These are phyloP conservation scores for Didymella sp. DNA, from an alignment of 2,329 filamentous ascomycete species.

Conservation along the genomic window DNA sequence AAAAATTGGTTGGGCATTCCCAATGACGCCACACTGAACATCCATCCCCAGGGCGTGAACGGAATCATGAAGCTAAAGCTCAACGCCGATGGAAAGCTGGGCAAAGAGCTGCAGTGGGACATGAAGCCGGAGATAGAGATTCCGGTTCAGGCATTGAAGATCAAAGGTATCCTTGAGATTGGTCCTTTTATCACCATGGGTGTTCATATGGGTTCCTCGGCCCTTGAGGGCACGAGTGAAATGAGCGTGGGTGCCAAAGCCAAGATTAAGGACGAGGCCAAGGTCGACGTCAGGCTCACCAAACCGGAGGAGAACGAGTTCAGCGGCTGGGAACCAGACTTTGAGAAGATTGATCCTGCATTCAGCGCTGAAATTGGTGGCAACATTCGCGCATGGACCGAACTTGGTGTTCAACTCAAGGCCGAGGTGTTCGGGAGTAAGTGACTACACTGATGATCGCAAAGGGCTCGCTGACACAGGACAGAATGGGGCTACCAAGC, in stretches of 20 bases:
- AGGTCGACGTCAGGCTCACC: conserved; percentile 20
- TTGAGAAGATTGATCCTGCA: conserved; percentile 28
- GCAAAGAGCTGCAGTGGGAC: conserved; percentile 29
- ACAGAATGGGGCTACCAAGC: conserved; percentile 33
- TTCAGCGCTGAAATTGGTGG: conserved; percentile 30
- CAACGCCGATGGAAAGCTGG: conserved; percentile 28
- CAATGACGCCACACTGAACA: conserved; percentile 22
- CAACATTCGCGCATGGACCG: conserved; percentile 28
- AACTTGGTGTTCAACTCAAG: conserved; percentile 31
- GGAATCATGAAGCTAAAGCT: conserved; percentile 25
- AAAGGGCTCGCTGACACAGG: background rate
- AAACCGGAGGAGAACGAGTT: conserved; percentile 27
- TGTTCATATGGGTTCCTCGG: conserved; percentile 30
- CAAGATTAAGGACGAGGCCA: conserved; percentile 27
- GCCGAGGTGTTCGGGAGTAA: conserved; percentile 29
- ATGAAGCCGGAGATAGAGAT: conserved; percentile 34
- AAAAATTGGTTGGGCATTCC: conserved; percentile 19
- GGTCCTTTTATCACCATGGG: conserved; percentile 34
- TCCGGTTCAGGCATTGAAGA: conserved; percentile 29
- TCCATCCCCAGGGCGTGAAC: conserved; percentile 29
- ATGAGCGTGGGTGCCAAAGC: conserved; percentile 29
- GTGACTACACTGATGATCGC: background rate
- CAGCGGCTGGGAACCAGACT: conserved; percentile 27
- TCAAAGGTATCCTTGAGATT: conserved; percentile 26
- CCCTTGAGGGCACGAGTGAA: conserved; percentile 24